These are phyloP conservation scores for Marchantia paleacea DNA, from an alignment of 225 moss, liverwort and hornwort species.

Conservation along the genomic window DNA sequence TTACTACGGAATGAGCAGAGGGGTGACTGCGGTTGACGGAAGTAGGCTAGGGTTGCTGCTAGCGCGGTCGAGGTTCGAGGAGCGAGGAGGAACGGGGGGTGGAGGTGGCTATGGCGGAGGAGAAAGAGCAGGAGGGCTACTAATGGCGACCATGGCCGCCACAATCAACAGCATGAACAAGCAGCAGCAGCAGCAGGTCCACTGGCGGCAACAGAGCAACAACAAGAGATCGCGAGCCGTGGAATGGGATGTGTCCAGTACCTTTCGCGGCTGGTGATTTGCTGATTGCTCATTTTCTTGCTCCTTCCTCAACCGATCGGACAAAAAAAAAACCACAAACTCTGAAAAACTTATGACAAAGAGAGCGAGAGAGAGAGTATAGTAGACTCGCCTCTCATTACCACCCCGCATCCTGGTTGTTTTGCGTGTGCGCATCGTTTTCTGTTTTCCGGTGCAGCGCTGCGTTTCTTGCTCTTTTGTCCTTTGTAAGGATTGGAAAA, in stretches of 20 bases:
- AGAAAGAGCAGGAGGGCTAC: background rate
- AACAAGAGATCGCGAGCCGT: slow-evolving; percentile 6
- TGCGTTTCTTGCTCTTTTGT: background rate
- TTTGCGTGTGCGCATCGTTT: background rate
- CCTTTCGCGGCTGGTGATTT: background rate
- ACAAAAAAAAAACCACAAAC: slow-evolving; percentile 10
- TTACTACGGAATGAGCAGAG: too few relatives aligned
- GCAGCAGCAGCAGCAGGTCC: background rate
- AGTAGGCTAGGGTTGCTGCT: too few relatives aligned
- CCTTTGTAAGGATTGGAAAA: background rate
- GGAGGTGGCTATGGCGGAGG: slow-evolving; percentile 1
- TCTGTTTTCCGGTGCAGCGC: background rate
- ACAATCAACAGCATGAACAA: background rate
- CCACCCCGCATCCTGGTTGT: background rate
- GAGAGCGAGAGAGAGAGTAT: background rate
- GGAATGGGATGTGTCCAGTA: background rate
- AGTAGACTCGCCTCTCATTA: background rate
- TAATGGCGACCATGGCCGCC: background rate
- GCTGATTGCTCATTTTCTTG: background rate
- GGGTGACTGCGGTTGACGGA: too few relatives aligned
- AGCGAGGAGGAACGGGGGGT: background rate
- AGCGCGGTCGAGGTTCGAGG: too few relatives aligned
- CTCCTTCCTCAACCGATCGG: background rate
- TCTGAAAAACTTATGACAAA: background rate
- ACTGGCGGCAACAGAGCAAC: background rate